Percentiles rank a stretch among this genome's conserved stretches.
Evolutionary conservation across 2,329 filamentous ascomycete species (phyloP).

Genomic region (Beauveria caledonica): DNA sequence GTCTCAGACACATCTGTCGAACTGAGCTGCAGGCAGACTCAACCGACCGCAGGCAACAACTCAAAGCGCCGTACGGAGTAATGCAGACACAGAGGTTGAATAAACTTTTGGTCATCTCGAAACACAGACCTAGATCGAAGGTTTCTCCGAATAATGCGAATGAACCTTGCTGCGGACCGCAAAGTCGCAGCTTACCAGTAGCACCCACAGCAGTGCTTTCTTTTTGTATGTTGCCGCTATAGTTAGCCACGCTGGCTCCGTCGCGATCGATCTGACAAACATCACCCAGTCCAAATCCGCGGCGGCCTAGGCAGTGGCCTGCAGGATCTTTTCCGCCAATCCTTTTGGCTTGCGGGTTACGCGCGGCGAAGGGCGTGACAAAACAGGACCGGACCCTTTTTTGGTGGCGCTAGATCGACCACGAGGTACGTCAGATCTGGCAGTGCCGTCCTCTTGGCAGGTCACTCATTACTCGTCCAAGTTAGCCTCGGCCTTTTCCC

Average conservation of each 20-base stretch:
- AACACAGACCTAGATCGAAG: neutral
- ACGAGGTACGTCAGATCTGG: conserved; percentile 10
- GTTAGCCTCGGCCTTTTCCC: conserved; percentile 6
- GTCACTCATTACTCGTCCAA: neutral
- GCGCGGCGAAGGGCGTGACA: neutral
- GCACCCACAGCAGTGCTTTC: neutral
- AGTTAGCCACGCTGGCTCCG: neutral
- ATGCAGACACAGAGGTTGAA: neutral
- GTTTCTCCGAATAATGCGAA: neutral
- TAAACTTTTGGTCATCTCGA: neutral
- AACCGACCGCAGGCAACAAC: neutral
- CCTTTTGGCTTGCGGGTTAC: neutral
- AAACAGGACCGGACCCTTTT: neutral
- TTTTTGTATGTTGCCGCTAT: neutral
- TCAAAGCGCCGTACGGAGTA: neutral
- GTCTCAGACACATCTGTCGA: neutral
- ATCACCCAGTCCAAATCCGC: neutral
- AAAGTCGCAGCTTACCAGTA: neutral
- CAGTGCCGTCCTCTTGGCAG: neutral
- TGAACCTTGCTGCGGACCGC: neutral
- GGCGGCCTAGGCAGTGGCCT: neutral
- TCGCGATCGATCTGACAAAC: neutral
- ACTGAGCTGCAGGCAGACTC: neutral
- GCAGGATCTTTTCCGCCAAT: neutral
- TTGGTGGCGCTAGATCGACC: conserved; percentile 7